Evolutionary conservation across 2,329 filamentous ascomycete genomes (phyloP), one percentile per base, ranked within the genome.

Genomic region (Nigrospora osmanthi): DNA sequence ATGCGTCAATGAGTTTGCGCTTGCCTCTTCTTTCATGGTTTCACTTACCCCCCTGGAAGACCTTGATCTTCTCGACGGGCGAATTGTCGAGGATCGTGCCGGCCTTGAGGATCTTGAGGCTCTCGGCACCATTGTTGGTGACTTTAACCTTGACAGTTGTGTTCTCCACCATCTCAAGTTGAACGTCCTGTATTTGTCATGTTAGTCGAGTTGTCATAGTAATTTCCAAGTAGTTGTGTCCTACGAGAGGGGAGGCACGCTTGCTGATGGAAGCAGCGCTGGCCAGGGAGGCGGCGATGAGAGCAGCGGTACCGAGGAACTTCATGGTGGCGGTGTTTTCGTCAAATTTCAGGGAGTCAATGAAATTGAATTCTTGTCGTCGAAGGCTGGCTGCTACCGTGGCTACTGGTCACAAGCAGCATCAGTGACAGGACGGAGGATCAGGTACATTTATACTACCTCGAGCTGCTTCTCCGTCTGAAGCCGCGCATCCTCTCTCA

Each of bases 41-140:
- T 35, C 3, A 63, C 67, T 58, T 64, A 72, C 71, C 62, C 38
- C 65, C 66, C 39, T 69, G 65, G 58, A 67, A 75, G 36, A 80
- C 61, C 42, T 68, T 59, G 28, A 75, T 68, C 64, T 77, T 78
- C 63, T 79, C 70, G 31, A 78, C 69, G 3, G 72, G 66, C n/a
- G 66, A 57, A 34, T 66, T 64, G 52, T 77, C 75, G 40, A 80
- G 61, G 51, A 80, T 70, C 43, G 71, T 75, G 32, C 75, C 75
- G 37, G 69, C 67, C 63, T 70, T 77, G 49, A 79, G 62, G 23
- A 80, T 55, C 59, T 76, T 75, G 49, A 79, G 56, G 46, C 65
- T 64, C 39, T 61, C 63, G 38, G 64, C 63, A 38, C 74, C 75
- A 31, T 64, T 74, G 66, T 79, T 79, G 51, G 70, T 76, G 47